phyloP scores from a whole-genome alignment of 129 eudicot genomes.

The Helichrysum umbraculigerum region DNA sequence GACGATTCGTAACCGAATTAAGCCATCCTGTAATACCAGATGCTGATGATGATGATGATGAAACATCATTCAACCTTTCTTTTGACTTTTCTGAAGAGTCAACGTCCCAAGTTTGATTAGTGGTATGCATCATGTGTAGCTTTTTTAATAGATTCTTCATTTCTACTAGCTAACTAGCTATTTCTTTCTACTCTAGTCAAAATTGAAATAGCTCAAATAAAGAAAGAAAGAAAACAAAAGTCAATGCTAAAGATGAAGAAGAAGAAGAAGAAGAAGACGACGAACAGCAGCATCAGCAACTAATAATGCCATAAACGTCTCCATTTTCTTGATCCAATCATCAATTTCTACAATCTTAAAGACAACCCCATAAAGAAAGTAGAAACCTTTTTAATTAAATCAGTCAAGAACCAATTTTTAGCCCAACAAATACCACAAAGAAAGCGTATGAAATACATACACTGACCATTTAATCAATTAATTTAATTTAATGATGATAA shows the following conservation, averaged over 20 bases:
- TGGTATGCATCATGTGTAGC: slow-evolving; percentile 53
- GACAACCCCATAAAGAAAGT: neutral
- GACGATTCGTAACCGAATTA: slow-evolving; percentile 60
- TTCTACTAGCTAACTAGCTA: neutral
- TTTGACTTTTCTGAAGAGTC: slow-evolving; percentile 56
- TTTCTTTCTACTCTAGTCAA: neutral
- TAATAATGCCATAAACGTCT: slow-evolving; percentile 47
- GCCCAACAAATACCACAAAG: neutral
- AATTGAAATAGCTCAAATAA: slow-evolving; percentile 6
- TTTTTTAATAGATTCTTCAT: slow-evolving; percentile 89
- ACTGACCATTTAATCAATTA: neutral
- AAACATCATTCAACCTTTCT: slow-evolving; percentile 45
- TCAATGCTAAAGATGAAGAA: slow-evolving; percentile 31
- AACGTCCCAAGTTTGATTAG: slow-evolving; percentile 52
- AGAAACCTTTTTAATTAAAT: too few relatives aligned
- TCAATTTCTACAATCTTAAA: slow-evolving; percentile 16
- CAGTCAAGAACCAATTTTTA: neutral
- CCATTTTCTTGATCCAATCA: slow-evolving; percentile 69
- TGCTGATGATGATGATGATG: slow-evolving; percentile 45
- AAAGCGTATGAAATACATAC: neutral
- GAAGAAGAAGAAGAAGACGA: slow-evolving; percentile 14
- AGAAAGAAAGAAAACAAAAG: slow-evolving; percentile 5
- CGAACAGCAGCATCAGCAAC: slow-evolving; percentile 20
- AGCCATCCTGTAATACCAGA: slow-evolving; percentile 63
- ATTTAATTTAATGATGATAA: neutral